These are phyloP conservation scores for Cytospora schulzeri DNA, from an alignment of 2,329 filamentous ascomycete genomes.

Conservation along the genomic window DNA sequence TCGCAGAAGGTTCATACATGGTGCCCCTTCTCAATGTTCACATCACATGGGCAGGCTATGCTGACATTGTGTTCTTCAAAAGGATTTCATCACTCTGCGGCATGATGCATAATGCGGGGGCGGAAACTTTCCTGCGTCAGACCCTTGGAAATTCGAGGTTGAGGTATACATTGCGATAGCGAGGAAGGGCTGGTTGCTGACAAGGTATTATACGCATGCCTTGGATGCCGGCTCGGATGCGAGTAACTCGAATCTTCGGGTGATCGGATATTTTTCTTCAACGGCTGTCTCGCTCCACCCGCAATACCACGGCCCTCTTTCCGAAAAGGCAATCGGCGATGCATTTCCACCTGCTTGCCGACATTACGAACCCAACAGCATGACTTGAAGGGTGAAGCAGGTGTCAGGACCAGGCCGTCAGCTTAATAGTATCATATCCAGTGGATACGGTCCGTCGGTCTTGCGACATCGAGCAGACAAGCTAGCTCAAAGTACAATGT, in stretches of 20 bases:
- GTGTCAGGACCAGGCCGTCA: not conserved
- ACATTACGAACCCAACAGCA: not conserved
- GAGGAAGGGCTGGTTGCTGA: not conserved
- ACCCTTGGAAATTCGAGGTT: not conserved
- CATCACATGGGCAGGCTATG: not conserved
- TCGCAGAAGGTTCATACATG: not conserved
- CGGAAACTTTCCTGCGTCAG: constrained; percentile 2
- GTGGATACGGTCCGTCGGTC: not conserved
- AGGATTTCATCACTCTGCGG: constrained; percentile 9
- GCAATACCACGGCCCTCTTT: not conserved
- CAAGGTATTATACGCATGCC: not conserved
- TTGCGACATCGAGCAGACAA: not conserved
- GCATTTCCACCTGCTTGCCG: not conserved
- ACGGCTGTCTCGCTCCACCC: not conserved
- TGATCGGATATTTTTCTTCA: not conserved
- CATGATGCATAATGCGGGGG: constrained; percentile 2
- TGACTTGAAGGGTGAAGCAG: not conserved
- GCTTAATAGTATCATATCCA: not conserved
- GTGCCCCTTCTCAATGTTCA: not conserved
- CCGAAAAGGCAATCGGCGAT: not conserved
- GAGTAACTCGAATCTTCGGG: not conserved
- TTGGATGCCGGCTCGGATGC: not conserved
- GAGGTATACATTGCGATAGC: not conserved
- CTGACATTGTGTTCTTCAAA: not conserved
- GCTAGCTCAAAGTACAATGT: not conserved